Conservation (phyloP, 306 rosid genomes). For the Corylus americana region DNA sequence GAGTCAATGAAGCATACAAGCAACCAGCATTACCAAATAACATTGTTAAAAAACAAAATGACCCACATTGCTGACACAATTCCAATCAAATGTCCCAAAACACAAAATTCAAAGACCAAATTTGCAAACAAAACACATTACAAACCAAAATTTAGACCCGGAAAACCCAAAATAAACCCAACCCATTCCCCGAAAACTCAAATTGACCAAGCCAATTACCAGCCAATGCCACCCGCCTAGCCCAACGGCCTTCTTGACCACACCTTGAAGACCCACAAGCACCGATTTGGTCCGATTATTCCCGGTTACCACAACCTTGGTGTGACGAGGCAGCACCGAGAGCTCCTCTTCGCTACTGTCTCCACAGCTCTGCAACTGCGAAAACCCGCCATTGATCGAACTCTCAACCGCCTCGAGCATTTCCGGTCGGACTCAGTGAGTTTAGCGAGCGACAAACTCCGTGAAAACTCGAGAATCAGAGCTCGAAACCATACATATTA, state of each 20-base stretch:
- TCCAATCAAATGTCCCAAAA: neutral
- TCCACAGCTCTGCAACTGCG: slow-evolving; percentile 89
- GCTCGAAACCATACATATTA: slow-evolving; percentile 39
- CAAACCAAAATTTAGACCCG: neutral
- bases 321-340: slow-evolving; percentile 93
- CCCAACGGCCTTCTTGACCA: slow-evolving; percentile 97
- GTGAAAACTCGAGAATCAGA: slow-evolving; percentile 20
- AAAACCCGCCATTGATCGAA: slow-evolving; percentile 79
- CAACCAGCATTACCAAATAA: slow-evolving; percentile 1
- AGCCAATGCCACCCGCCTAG: slow-evolving; percentile 99
- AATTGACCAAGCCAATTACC: slow-evolving; percentile 48
- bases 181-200: neutral
- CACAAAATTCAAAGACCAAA: neutral
- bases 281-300: slow-evolving; percentile 98
- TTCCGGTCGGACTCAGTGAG: slow-evolving; percentile 25
- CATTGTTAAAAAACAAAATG: slow-evolving; percentile 24
- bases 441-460: neutral
- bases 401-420: slow-evolving; percentile 91
- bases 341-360: slow-evolving; percentile 98
- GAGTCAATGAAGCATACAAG: slow-evolving; percentile 4
- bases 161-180: slow-evolving; percentile 10
- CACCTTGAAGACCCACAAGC: slow-evolving; percentile 95
- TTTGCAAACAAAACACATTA: slow-evolving; percentile 36
- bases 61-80: slow-evolving; percentile 37
- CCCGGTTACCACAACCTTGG: slow-evolving; percentile 97